phyloP scores from a whole-genome alignment of 2,329 filamentous ascomycete genomes.

The Monascus ruber region DNA sequence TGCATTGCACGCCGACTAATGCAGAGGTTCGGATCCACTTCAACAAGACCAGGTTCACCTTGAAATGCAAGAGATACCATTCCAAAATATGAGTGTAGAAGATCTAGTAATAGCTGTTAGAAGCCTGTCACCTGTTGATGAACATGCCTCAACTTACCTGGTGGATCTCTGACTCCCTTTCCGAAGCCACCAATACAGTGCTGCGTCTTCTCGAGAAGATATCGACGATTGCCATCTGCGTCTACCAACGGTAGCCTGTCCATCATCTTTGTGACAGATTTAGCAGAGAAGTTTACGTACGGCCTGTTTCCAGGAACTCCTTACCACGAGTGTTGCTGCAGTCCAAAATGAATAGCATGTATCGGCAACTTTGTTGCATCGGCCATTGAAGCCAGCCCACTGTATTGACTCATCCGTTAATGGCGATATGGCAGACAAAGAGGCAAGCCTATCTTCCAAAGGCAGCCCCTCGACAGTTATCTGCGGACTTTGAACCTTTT shows the following conservation, averaged over 20 bases:
- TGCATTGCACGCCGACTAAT: slow-evolving; percentile 46
- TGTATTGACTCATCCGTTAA: slow-evolving; percentile 23
- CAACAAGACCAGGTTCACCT: slow-evolving; percentile 56
- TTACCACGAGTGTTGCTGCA: slow-evolving; percentile 48
- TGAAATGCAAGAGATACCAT: slow-evolving; percentile 67
- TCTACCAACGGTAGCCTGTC: slow-evolving; percentile 49
- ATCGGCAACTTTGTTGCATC: slow-evolving; percentile 82
- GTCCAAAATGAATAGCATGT: slow-evolving; percentile 98
- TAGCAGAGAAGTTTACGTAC: slow-evolving; percentile 10
- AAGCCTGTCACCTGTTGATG: slow-evolving; percentile 17
- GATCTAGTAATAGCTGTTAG: slow-evolving; percentile 37
- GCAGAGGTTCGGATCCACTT: slow-evolving; percentile 65
- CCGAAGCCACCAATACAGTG: slow-evolving; percentile 74
- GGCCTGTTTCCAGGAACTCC: slow-evolving; percentile 1
- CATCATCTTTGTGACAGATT: slow-evolving; percentile 37
- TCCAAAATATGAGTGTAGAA: slow-evolving; percentile 84
- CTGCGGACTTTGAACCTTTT: slow-evolving; percentile 2
- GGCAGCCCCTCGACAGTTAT: slow-evolving; percentile 4
- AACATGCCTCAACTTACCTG: slow-evolving; percentile 38
- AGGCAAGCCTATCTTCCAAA: slow-evolving; percentile 14
- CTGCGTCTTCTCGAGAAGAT: slow-evolving; percentile 75
- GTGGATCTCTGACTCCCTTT: slow-evolving; percentile 57
- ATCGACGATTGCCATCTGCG: slow-evolving; percentile 53
- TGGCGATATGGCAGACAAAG: slow-evolving; percentile 16
- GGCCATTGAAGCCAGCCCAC: slow-evolving; percentile 73